Evolutionary conservation across 192 early-diverging fungal genomes (phyloP), one percentile per base, ranked within the genome.

Genomic region (Podila minutissima): DNA sequence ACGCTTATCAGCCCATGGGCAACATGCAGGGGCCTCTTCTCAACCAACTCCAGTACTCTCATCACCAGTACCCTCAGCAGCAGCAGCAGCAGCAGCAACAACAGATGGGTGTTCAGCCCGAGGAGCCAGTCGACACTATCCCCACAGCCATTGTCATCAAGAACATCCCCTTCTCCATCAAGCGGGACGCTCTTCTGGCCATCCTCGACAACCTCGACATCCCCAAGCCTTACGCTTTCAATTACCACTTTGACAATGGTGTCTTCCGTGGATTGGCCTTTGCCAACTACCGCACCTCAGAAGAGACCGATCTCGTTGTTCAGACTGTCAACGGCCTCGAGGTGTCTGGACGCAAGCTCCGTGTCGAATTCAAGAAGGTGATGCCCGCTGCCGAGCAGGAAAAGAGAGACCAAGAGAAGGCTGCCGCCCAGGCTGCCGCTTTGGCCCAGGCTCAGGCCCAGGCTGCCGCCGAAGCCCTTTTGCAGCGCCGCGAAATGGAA

Each of bases 171-270:
- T 94, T 94, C 83, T 87, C 88, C 17, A 86, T 94, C 55, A 93
- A 94, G 85, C 90, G 91, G 58, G 93, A 94, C 74, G 89, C 90
- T 15, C 84, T 94, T 64, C 61, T 94, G 50, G 88, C 87, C 22
- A 92, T 88, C 31, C 90, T 94, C 49, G 91, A 82, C 58, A 83
- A 84, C 64, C 86, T 92, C 51, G 90, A 90, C 26, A 90, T 93
- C 63, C 93, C 93, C 29, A 83, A 87, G 69, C 92, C 93, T 17
- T 92, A 93, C 79, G 93, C 93, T 26, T 92, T 94, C 82, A 94
- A 94, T 82, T 94, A 94, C 71, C 93, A 94, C 71, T 94, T 91
- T 75, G 93, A 94, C 74, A 91, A 91, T 63, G 88, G 92, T 41
- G 85, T 93, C 51, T 94, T 94, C 86, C 90, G 93, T 70, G 93